Conservation (phyloP, 2,329 filamentous ascomycete genomes). For the Trichoderma sp. region DNA sequence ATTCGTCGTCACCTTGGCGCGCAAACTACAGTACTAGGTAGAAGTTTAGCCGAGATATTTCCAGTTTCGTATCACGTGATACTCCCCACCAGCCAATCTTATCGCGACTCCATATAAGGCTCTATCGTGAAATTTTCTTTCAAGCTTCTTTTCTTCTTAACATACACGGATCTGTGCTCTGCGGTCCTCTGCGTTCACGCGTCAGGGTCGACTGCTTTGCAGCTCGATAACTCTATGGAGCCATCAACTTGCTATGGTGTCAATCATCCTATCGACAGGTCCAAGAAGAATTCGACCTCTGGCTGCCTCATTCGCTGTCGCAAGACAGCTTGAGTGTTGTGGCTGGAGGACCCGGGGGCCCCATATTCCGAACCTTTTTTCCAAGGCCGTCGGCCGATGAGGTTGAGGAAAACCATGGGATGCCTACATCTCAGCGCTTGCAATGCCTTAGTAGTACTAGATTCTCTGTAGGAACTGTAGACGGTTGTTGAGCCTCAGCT, state of each 20-base stretch:
- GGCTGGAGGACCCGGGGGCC: constrained; percentile 61
- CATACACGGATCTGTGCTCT: constrained; percentile 82
- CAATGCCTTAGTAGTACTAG: background rate
- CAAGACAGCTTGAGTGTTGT: constrained; percentile 66
- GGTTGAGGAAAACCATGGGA: constrained; percentile 88
- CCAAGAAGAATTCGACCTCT: constrained; percentile 73
- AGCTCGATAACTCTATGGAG: constrained; percentile 86
- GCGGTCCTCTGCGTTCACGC: constrained; percentile 64
- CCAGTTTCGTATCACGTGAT: constrained; percentile 18
- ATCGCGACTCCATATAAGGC: constrained; percentile 23
- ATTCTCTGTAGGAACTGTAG: background rate
- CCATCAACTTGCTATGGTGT: constrained; percentile 75
- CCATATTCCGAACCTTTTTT: constrained; percentile 90
- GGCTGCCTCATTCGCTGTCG: constrained; percentile 68
- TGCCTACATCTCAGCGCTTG: constrained; percentile 62
- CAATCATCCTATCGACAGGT: constrained; percentile 94
- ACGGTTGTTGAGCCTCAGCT: constrained; percentile 10
- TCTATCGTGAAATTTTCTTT: constrained; percentile 44
- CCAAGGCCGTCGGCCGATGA: constrained; percentile 89
- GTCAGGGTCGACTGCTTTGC: constrained; percentile 77
- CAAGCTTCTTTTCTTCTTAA: constrained; percentile 43
- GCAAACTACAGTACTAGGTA: background rate
- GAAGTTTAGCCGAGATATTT: constrained; percentile 6
- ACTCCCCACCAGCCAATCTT: constrained; percentile 13
- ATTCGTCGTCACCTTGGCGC: background rate